These are phyloP conservation scores for Aureobasidium sp. DNA, from an alignment of 2,329 filamentous ascomycete species.

Conservation along the genomic window DNA sequence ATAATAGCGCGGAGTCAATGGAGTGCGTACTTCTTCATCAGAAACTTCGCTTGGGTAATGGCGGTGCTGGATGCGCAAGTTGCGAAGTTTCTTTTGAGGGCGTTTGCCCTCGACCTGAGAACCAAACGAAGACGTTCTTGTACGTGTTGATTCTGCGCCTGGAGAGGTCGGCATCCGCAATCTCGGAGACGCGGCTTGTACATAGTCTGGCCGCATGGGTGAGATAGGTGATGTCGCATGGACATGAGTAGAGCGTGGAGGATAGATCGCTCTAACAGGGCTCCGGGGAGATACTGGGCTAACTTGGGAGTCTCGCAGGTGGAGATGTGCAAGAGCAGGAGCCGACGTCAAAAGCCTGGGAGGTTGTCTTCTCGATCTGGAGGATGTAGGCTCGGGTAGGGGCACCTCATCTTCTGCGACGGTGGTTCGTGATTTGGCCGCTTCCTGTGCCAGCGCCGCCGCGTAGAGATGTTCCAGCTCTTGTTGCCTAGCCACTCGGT, in stretches of 20 bases:
- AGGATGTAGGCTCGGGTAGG: background rate
- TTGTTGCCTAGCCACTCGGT: conserved; percentile 65
- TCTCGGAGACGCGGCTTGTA: conserved; percentile 9
- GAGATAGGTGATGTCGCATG: conserved; percentile 19
- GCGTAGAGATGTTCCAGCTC: conserved; percentile 88
- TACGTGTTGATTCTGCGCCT: conserved; percentile 1
- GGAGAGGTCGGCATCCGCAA: background rate
- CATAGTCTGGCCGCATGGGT: conserved; percentile 21
- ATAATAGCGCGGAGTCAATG: conserved; percentile 49
- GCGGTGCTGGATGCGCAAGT: conserved; percentile 36
- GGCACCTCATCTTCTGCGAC: conserved; percentile 8
- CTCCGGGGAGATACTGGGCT: conserved; percentile 28
- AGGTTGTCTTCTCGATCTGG: conserved; percentile 13
- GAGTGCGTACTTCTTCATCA: conserved; percentile 39
- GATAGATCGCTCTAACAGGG: conserved; percentile 41
- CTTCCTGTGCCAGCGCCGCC: conserved; percentile 83
- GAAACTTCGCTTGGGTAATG: conserved; percentile 32
- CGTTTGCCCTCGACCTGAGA: conserved; percentile 21
- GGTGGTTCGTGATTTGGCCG: conserved; percentile 31
- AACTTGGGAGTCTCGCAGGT: conserved; percentile 25
- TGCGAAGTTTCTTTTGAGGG: conserved; percentile 36
- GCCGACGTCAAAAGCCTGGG: conserved; percentile 21
- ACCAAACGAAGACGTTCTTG: conserved; percentile 30
- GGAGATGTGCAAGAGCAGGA: conserved; percentile 21
- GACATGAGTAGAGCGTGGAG: conserved; percentile 25